phyloP scores from a whole-genome alignment of 1,284 basidiomycete genomes.

The Microbotryum lychnidis-dioicae region DNA sequence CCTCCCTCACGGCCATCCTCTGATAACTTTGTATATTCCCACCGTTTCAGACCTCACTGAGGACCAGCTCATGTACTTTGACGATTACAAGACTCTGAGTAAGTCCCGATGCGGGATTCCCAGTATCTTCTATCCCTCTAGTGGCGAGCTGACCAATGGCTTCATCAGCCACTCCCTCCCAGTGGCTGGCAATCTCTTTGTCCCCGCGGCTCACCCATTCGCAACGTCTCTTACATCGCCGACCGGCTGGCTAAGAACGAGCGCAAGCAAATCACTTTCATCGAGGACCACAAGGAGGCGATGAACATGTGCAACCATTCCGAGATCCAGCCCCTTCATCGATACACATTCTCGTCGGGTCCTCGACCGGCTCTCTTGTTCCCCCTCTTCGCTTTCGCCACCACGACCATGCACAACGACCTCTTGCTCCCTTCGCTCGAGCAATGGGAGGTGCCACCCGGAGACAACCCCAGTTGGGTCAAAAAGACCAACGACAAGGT shows the following conservation, averaged over 20 bases:
- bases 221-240: background rate
- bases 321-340: conserved; percentile 27
- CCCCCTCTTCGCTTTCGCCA: conserved; percentile 34
- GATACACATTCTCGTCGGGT: conserved; percentile 27
- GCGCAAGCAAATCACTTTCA: conserved; percentile 13
- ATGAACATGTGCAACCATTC: conserved; percentile 32
- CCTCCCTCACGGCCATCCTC: too few relatives aligned
- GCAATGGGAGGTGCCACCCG: conserved; percentile 29
- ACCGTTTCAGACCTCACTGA: too few relatives aligned
- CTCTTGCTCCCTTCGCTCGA: conserved; percentile 35
- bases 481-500: conserved; percentile 35
- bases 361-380: conserved; percentile 30
- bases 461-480: conserved; percentile 39
- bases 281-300: conserved; percentile 26
- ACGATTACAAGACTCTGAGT: conserved; percentile 6
- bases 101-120: too few relatives aligned
- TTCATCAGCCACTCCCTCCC: background rate
- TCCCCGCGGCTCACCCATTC: conserved; percentile 12
- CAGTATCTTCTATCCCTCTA: background rate
- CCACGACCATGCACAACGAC: conserved; percentile 31
- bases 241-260: background rate
- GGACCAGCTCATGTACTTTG: background rate
- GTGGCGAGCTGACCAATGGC: too few relatives aligned
- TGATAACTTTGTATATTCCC: too few relatives aligned
- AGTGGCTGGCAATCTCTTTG: conserved; percentile 18